A percentile compares a stretch with the other conserved stretches of the same genome.
Evolutionary conservation across 2,329 filamentous ascomycete species (phyloP).

Genomic region (Alternaria viburni): DNA sequence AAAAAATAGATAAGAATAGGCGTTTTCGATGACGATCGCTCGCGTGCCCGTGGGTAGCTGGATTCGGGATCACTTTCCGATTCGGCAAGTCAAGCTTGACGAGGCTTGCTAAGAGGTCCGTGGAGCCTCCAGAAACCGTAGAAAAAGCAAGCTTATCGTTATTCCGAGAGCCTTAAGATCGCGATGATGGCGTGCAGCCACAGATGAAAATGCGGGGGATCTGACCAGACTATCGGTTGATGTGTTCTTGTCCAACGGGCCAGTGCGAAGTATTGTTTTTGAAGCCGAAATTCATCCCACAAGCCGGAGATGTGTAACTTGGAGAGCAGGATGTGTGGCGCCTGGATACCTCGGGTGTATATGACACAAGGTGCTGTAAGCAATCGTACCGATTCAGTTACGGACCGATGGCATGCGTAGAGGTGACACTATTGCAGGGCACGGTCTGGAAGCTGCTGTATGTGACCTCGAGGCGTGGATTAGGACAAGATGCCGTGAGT

Average conservation of each 20-base stretch:
- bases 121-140: conserved; percentile 23
- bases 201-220: conserved; percentile 28
- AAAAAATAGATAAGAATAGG: conserved; percentile 41
- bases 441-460: conserved; percentile 19
- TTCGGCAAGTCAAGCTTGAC: conserved; percentile 27
- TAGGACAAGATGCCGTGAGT: conserved; percentile 23
- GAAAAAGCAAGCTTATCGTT: conserved; percentile 39
- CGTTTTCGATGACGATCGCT: conserved; percentile 29
- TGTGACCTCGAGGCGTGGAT: conserved; percentile 19
- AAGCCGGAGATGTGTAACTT: conserved; percentile 2
- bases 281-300: conserved; percentile 51
- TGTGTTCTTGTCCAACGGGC: conserved; percentile 55
- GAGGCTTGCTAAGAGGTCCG: conserved; percentile 37
- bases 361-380: conserved; percentile 13
- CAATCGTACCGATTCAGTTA: conserved; percentile 17
- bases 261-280: conserved; percentile 51
- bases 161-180: conserved; percentile 25
- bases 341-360: conserved; percentile 8
- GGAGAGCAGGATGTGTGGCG: not conserved
- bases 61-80: conserved; percentile 35
- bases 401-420: conserved; percentile 18
- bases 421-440: conserved; percentile 27
- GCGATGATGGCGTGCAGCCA: conserved; percentile 26
- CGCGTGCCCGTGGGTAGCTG: conserved; percentile 36
- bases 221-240: conserved; percentile 45